phyloP scores from a whole-genome alignment of 2,329 filamentous ascomycete genomes.

The Trichoderma koningii region DNA sequence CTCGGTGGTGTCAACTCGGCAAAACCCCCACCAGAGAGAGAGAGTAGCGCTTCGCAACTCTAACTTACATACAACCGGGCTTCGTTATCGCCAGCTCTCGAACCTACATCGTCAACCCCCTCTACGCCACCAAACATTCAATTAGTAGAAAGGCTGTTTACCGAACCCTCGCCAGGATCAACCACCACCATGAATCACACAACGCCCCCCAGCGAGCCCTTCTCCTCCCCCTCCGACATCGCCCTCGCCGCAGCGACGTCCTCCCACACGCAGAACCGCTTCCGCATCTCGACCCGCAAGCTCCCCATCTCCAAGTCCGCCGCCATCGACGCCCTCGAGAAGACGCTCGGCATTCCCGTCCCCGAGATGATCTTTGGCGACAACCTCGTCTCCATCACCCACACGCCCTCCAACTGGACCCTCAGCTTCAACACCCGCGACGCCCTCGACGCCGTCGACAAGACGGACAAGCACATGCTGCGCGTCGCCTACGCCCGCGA shows the following conservation, averaged over 20 bases:
- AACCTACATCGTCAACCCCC: too few species aligned
- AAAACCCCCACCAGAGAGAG: too few species aligned
- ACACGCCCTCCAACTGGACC: conserved; percentile 73
- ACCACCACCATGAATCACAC: conserved; percentile 43
- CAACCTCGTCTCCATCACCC: conserved; percentile 77
- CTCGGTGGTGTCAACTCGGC: too few species aligned
- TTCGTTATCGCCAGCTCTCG: too few species aligned
- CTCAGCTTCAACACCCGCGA: conserved; percentile 83
- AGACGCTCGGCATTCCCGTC: conserved; percentile 77
- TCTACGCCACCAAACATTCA: background rate
- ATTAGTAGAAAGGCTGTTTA: conserved; percentile 14
- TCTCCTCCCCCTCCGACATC: conserved; percentile 48
- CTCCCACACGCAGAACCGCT: conserved; percentile 62
- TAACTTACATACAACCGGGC: too few species aligned
- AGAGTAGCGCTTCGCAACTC: too few species aligned
- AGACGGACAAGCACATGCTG: conserved; percentile 87
- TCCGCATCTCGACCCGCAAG: conserved; percentile 80
- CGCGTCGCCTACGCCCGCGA: conserved; percentile 90
- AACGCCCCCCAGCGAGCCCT: conserved; percentile 53
- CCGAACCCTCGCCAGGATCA: conserved; percentile 10
- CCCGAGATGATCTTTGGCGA: conserved; percentile 99
- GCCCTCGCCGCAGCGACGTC: conserved; percentile 57
- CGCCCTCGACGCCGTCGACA: conserved; percentile 88
- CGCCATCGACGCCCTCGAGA: conserved; percentile 83
- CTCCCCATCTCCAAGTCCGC: conserved; percentile 91